Base-by-base conservation (phyloP, 441 rosid genomes). In the Populus hybrid region DNA sequence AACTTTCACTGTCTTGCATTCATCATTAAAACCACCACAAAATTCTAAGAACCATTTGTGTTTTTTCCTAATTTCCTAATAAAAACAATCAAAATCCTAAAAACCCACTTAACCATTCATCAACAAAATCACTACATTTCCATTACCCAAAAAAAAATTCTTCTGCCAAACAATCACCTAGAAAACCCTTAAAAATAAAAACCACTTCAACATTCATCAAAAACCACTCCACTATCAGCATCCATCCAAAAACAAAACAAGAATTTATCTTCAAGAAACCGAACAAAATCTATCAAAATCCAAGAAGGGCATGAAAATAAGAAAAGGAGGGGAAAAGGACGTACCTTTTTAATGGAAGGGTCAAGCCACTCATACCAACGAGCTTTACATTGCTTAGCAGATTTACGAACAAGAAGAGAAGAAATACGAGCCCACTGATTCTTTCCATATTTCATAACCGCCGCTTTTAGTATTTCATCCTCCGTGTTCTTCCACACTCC, bases 401-500 rank as follows among this genome's bases (percentile, higher is more conserved):
- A 96, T 80, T 96, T 96, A 31, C 99, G 98, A 77, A 93, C 98
- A 29, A 93, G 96, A 38, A 94, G 95, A 40, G 98, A 96, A 71
- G 98, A 96, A 82, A 96, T 94, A 21, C 99, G 90, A 76, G 98
- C 98, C 99, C 99, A 96, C 74, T 96, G 99, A 68, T 96, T 96
- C 87, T 94, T 96, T 53, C 98, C 98, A 76, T 96, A 96, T 86
- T 96, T 96, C 98, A 96, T 96, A 63, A 96, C 98, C 63, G 97
- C 99, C 64, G 98, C 98, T 74, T 94, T 94, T 35, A 96, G 91
- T 66, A 96, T 96, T 89, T 96, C 99, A 93, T 94, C 98, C 86
- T 96, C 99, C 65, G 99, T 96, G 96, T 96, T 96, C 92, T 96
- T 96, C 99, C 99, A 96, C 50, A 94, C 99, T 16, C 99, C 99